Evolutionary conservation across 768 basidiomycete genomes (phyloP).

Genomic region (Rhodotorula paludigena): DNA sequence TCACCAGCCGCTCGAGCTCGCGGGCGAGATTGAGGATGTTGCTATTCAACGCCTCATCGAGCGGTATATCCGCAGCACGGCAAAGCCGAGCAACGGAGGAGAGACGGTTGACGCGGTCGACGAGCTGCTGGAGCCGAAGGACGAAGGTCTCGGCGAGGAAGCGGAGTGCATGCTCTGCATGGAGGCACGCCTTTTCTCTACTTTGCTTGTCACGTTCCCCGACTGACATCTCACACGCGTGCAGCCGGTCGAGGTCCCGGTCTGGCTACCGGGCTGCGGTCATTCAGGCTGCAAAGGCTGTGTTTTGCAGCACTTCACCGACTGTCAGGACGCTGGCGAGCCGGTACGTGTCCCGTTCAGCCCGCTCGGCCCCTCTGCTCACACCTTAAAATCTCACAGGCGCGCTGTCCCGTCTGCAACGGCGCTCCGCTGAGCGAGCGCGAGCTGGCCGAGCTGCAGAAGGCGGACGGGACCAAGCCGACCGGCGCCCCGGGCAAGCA

Average conservation of each 20-base stretch:
- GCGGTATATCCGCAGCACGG: constrained; percentile 17
- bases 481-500: constrained; percentile 51
- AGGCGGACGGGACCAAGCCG: constrained; percentile 44
- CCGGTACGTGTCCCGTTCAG: constrained; percentile 48
- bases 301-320: constrained; percentile 66
- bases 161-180: constrained; percentile 76
- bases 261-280: constrained; percentile 68
- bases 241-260: constrained; percentile 60
- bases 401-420: constrained; percentile 69
- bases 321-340: constrained; percentile 65
- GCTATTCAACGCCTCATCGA: constrained; percentile 35
- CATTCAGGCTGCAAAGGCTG: constrained; percentile 90
- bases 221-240: background rate
- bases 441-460: constrained; percentile 45
- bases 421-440: constrained; percentile 44
- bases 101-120: constrained; percentile 61
- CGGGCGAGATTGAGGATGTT: constrained; percentile 39
- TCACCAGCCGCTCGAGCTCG: background rate
- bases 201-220: background rate
- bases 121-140: constrained; percentile 40
- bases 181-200: constrained; percentile 51
- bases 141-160: constrained; percentile 50
- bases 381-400: constrained; percentile 2
- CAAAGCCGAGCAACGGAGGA: constrained; percentile 2
- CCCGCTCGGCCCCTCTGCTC: no score